A percentile compares a stretch with the other conserved stretches of the same genome.
phyloP scores from a whole-genome alignment of 1,284 basidiomycete species.

The Apiotrichum akiyoshidainum region DNA sequence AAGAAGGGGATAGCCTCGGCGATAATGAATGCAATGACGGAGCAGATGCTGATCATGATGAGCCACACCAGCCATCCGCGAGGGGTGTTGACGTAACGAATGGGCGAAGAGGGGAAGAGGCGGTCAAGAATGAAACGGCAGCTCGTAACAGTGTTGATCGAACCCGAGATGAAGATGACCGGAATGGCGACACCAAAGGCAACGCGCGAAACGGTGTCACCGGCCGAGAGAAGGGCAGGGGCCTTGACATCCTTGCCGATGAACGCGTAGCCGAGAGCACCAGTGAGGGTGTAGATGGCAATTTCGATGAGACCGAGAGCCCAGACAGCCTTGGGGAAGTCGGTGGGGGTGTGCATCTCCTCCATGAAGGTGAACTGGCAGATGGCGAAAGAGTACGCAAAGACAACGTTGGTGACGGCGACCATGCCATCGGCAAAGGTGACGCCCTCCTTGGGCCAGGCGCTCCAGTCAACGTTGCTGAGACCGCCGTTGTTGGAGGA shows the following conservation, averaged over 20 bases:
- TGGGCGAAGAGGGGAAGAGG: slow-evolving; percentile 9
- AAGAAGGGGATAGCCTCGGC: slow-evolving; percentile 41
- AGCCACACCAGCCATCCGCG: slow-evolving; percentile 55
- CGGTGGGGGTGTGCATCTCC: slow-evolving; percentile 20
- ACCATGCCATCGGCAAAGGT: slow-evolving; percentile 35
- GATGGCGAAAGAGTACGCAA: slow-evolving; percentile 30
- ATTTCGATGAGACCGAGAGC: slow-evolving; percentile 35
- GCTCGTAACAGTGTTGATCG: slow-evolving; percentile 13
- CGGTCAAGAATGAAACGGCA: slow-evolving; percentile 18
- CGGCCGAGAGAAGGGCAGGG: slow-evolving; percentile 16
- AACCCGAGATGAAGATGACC: slow-evolving; percentile 23
- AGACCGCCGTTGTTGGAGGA: slow-evolving; percentile 7
- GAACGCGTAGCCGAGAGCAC: slow-evolving; percentile 24
- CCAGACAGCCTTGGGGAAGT: slow-evolving; percentile 33
- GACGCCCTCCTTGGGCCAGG: slow-evolving; percentile 30
- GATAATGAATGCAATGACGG: slow-evolving; percentile 13
- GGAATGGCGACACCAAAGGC: slow-evolving; percentile 20
- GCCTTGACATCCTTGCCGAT: slow-evolving; percentile 12
- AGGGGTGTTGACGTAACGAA: slow-evolving; percentile 37
- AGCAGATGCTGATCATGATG: slow-evolving; percentile 19
- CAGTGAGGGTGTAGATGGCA: slow-evolving; percentile 32
- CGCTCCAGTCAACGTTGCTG: slow-evolving; percentile 29
- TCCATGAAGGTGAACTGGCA: slow-evolving; percentile 24
- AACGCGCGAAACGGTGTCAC: slow-evolving; percentile 11
- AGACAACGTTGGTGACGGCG: slow-evolving; percentile 35